These are phyloP conservation scores for Psophocarpus tetragonolobus DNA, from an alignment of 306 rosid genomes.

Conservation along the genomic window DNA sequence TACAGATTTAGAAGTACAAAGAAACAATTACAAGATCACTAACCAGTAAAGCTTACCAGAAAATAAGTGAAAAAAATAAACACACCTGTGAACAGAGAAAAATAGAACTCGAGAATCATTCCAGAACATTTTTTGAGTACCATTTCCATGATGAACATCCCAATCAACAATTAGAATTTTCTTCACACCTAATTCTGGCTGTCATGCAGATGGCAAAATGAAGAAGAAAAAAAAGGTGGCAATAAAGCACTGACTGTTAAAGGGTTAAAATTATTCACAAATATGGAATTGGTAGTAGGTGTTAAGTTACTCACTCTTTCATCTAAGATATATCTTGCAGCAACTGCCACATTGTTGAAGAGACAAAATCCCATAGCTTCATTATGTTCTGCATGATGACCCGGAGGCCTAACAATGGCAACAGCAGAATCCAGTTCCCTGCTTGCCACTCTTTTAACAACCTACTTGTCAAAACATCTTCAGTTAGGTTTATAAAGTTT, in stretches of 20 bases:
- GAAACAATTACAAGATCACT: not conserved
- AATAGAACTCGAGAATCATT: constrained; percentile 80
- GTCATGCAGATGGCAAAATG: constrained; percentile 42
- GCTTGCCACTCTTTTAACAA: constrained; percentile 69
- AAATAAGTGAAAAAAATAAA: constrained; percentile 8
- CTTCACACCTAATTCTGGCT: constrained; percentile 80
- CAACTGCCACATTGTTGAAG: constrained; percentile 86
- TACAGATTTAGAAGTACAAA: not conserved
- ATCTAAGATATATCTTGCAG: constrained; percentile 68
- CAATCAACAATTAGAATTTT: constrained; percentile 91
- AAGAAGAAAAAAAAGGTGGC: constrained; percentile 14
- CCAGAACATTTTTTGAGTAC: constrained; percentile 93
- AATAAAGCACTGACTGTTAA: not conserved
- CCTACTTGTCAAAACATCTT: constrained; percentile 51
- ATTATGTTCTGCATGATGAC: constrained; percentile 87
- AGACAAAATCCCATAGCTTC: constrained; percentile 98
- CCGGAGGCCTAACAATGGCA: constrained; percentile 96
- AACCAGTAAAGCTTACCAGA: not conserved
- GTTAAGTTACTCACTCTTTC: constrained; percentile 55
- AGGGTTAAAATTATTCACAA: not conserved
- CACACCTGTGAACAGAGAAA: constrained; percentile 96
- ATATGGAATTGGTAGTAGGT: not conserved
- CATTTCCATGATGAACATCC: constrained; percentile 99
- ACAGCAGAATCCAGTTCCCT: constrained; percentile 78
- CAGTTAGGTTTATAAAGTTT: constrained; percentile 21